Base-by-base conservation (phyloP, 2,329 filamentous ascomycete genomes). In the Ophiostoma sp. region DNA sequence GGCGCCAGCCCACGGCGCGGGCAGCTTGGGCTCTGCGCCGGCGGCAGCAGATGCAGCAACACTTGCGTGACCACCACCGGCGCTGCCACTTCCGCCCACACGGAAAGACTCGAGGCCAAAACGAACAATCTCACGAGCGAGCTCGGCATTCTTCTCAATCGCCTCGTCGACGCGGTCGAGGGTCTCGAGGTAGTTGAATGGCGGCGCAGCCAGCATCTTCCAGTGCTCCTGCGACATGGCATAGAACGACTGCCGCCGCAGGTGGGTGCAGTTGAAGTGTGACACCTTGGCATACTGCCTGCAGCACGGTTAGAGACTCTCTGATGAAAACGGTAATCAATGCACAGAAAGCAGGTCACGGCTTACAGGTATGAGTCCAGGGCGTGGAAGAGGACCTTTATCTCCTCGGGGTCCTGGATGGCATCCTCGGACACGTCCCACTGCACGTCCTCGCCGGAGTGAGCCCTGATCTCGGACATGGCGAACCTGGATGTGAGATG, bases 211-310 rank as follows among this genome's bases (percentile, higher is more conserved):
- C 0, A 99, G 85, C 75, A 96, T 84, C 74, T 90, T 85, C 88
- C 92, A 95, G 76, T 99, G 93, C 1, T 84, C 81, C 69, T 89
- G 87, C 1, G 94, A 92, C 5, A 99, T 83, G 8, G 93, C 91
- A 77, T 98, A 99, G 79, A 99, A 97, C 14, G 92, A 90, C 77
- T 95, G 93, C 41, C 96, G 88, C 36, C 95, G 89, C 18, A 93
- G 84, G 77, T 98, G 94, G 4, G 94, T 98, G 72, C 91, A 89
- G 78, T 96, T 96, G 80, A 90, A 90, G 77, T 98, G 94, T 5
- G 93, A 90, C 38, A 88, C 86, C 74, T 89, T 90, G 72, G 91
- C 89, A 77, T 97, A 97, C 78, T 93, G 91, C 67, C 92, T 96
- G 73, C 27, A 27, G 67, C 8, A 18, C 27, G 27, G 60, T 64